Conservation (phyloP, 306 rosid species). For the Elaeagnus macrophylla region DNA sequence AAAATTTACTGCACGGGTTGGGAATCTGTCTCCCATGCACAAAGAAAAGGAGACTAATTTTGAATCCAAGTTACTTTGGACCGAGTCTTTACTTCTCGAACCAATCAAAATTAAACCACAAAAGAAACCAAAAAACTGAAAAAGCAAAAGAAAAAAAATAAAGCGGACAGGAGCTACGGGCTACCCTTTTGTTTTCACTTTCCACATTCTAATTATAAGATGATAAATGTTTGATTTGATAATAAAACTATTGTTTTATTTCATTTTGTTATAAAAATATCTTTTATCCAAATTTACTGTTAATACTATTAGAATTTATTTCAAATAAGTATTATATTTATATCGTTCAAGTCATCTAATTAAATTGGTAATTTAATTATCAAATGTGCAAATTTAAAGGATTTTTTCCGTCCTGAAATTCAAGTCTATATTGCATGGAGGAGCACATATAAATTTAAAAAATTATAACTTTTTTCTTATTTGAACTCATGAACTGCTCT, state of each 20-base stretch:
- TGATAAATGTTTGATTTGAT: neutral
- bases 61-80: conserved; percentile 58
- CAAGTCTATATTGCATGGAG: too few relatives aligned
- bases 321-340: too few relatives aligned
- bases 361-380: too few relatives aligned
- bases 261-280: neutral
- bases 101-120: conserved; percentile 47
- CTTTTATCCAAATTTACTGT: too few relatives aligned
- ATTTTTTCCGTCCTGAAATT: too few relatives aligned
- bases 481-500: too few relatives aligned
- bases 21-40: conserved; percentile 65
- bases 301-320: too few relatives aligned
- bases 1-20: conserved; percentile 38
- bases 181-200: conserved; percentile 44
- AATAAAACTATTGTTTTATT: neutral
- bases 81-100: conserved; percentile 64
- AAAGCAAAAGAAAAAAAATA: conserved; percentile 59
- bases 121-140: conserved; percentile 27
- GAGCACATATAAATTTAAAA: too few relatives aligned
- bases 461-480: too few relatives aligned
- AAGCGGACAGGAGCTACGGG: conserved; percentile 19
- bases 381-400: too few relatives aligned
- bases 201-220: conserved; percentile 15
- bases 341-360: too few relatives aligned
- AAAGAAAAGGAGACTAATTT: conserved; percentile 28